phyloP scores from a whole-genome alignment of 257 asterid genomes.

The Nicotiana obtusifolia region DNA sequence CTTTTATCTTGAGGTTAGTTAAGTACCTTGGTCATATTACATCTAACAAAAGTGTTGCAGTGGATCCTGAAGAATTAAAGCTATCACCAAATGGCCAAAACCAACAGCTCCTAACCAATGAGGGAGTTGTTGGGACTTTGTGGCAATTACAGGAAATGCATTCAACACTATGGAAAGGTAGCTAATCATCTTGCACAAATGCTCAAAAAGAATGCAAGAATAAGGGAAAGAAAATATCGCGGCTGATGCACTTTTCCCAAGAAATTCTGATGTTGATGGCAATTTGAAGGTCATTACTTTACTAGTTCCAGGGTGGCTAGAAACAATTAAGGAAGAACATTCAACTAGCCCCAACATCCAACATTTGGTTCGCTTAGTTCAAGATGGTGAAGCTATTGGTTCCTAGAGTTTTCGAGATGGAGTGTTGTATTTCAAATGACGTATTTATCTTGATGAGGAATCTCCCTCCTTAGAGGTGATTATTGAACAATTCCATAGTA shows the following conservation, averaged over 20 bases:
- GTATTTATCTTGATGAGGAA: background rate
- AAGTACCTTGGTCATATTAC: background rate
- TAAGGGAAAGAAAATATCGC: background rate
- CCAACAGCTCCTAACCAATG: background rate
- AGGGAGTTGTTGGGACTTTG: slow-evolving; percentile 2
- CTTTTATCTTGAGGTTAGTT: background rate
- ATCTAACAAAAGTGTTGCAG: background rate
- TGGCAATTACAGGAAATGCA: too few species aligned
- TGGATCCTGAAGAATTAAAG: background rate
- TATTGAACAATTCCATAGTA: background rate
- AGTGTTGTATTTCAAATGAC: background rate
- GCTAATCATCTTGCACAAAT: too few species aligned
- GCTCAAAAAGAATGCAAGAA: background rate
- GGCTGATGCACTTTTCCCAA: background rate
- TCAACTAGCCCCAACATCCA: background rate
- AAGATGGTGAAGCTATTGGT: background rate
- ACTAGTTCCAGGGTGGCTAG: background rate
- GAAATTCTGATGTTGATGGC: background rate
- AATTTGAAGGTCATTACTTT: background rate
- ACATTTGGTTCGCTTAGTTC: background rate
- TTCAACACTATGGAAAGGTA: too few species aligned
- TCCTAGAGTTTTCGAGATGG: background rate
- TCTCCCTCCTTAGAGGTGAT: background rate
- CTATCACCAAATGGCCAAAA: background rate
- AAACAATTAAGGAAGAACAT: background rate